Base-by-base conservation (phyloP, 2,329 filamentous ascomycete species). In the Xylaria sp. region DNA sequence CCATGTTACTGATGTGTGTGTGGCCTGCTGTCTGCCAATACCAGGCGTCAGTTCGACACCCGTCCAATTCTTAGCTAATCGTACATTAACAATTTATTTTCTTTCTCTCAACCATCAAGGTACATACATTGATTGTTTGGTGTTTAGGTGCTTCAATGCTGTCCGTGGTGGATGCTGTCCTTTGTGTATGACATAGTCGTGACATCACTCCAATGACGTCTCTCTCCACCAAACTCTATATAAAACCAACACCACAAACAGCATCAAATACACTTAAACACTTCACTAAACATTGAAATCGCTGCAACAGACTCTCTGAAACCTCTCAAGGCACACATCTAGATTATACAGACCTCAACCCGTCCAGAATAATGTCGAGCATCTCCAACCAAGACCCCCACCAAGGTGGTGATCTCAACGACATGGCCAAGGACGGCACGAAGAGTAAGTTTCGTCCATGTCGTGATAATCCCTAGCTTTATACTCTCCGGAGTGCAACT, bases 381-480 rank as follows among this genome's bases (percentile, higher is more conserved):
- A 74, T 58, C 3, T 66, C 63, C 44, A 59, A 63, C 32, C 64
- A 67, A 60, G 52, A 65, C 32, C n/a, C 69, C 0, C 70, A 74
- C 51, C 58, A 73, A 69, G 74, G 74, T 28, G 72, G 72, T 9
- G 72, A 74, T 64, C 72, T 75, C 23, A 67, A n/a, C 44, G 55
- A 75, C 13, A 73, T 74, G 71, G 74, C 74, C 52, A 75, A 75
- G 37, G 72, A 75, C 18, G 74, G 73, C 59, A 76, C 74, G 2
- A 73, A 63, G 44, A 68, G 74, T 75, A 25, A 68, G 71, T 65
- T 39, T 23, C n/a, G n/a, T n/a, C n/a, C n/a, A n/a, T n/a, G n/a
- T n/a, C n/a, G n/a, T n/a, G n/a, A n/a, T n/a, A n/a, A n/a, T n/a
- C n/a, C n/a, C n/a, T n/a, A n/a, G n/a, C n/a, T n/a, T n/a, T n/a